These are phyloP conservation scores for Rhododendron griersonianum DNA, from an alignment of 148 eudicot species.

Conservation along the genomic window DNA sequence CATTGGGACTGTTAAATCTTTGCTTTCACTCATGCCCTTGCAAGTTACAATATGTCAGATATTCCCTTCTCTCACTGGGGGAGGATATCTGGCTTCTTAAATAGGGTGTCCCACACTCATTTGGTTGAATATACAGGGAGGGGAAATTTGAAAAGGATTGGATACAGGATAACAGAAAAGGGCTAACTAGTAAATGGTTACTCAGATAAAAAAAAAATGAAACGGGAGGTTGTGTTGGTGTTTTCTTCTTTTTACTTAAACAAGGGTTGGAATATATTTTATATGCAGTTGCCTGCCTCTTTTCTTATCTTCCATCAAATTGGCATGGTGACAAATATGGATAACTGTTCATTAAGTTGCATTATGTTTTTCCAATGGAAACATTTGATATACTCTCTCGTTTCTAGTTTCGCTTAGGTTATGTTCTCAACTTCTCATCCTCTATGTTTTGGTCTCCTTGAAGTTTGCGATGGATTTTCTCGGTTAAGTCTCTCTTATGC, in stretches of 20 bases:
- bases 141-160: neutral
- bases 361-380: neutral
- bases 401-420: neutral
- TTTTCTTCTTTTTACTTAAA: neutral
- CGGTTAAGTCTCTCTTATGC: neutral
- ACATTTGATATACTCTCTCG: neutral
- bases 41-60: neutral
- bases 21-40: neutral
- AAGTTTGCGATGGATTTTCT: neutral
- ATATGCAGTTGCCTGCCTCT: neutral
- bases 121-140: neutral
- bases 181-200: neutral
- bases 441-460: neutral
- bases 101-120: neutral
- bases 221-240: neutral
- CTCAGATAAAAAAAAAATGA: neutral
- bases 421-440: neutral
- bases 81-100: neutral
- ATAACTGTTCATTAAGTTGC: neutral
- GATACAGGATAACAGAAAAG: neutral
- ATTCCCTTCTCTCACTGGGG: neutral
- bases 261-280: too few relatives aligned
- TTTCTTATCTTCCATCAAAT: neutral
- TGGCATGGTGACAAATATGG: neutral
- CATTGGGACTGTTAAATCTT: neutral